A percentile compares a stretch with the other conserved stretches of the same genome.
phyloP scores from a whole-genome alignment of 768 basidiomycete species.

The Termitomyces sp. region DNA sequence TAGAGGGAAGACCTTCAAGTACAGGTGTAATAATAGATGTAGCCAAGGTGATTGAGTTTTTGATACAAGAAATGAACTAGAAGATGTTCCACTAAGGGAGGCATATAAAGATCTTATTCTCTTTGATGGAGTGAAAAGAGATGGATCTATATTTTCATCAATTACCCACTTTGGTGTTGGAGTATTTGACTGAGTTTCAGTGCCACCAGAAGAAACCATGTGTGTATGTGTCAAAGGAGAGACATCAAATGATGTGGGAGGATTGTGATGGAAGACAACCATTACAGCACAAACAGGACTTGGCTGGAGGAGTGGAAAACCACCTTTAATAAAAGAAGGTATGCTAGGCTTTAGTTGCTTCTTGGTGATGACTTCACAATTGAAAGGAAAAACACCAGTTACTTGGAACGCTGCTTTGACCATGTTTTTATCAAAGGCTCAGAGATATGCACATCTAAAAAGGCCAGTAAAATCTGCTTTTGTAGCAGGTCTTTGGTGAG shows the following conservation, averaged over 20 bases:
- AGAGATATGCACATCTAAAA: conserved; percentile 14
- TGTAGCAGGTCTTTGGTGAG: conserved; percentile 11
- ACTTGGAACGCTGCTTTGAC: conserved; percentile 19
- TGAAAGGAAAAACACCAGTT: conserved; percentile 10
- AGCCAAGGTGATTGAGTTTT: conserved; percentile 4
- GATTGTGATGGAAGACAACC: conserved; percentile 8
- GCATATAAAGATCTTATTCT: conserved; percentile 14
- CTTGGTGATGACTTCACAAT: conserved; percentile 15
- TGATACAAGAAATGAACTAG: conserved; percentile 17
- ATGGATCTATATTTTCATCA: conserved; percentile 11
- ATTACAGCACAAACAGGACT: conserved; percentile 10
- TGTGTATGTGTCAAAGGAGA: background rate
- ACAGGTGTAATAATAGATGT: conserved; percentile 5
- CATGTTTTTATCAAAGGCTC: conserved; percentile 9
- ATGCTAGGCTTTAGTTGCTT: conserved; percentile 20
- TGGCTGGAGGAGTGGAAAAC: conserved; percentile 13
- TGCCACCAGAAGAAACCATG: background rate
- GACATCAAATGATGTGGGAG: conserved; percentile 7
- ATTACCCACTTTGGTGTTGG: background rate
- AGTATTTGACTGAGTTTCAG: background rate
- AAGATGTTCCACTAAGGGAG: conserved; percentile 11
- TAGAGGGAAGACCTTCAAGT: conserved; percentile 3
- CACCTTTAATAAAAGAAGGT: conserved; percentile 11
- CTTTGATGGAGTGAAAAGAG: conserved; percentile 19
- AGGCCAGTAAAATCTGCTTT: conserved; percentile 15